Evolutionary conservation across 2,329 filamentous ascomycete species (phyloP).

Genomic region (Rugonectria rugulosa): DNA sequence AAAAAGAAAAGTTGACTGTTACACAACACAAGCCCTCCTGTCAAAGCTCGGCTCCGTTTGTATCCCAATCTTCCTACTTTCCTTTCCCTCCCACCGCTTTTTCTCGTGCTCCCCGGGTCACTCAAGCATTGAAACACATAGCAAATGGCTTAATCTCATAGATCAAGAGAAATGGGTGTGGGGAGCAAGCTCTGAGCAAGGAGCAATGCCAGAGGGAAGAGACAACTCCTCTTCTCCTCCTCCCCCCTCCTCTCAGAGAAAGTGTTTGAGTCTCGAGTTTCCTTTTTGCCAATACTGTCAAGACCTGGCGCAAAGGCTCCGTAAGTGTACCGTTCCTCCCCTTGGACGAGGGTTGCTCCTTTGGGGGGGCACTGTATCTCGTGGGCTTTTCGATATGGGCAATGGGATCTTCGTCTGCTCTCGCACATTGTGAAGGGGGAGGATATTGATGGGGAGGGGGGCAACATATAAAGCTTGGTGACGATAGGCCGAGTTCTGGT

Average conservation of each 20-base stretch:
- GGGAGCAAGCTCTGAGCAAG: no score
- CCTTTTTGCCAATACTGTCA: not conserved
- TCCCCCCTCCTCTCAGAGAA: not conserved
- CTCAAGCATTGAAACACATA: not conserved
- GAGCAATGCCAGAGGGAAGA: no score
- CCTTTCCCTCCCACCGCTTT: not conserved
- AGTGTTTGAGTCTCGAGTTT: constrained; percentile 3
- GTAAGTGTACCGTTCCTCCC: not conserved
- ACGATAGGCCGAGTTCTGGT: not conserved
- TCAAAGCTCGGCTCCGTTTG: not conserved
- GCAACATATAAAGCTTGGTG: not conserved
- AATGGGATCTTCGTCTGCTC: constrained; percentile 9
- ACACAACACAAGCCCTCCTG: constrained; percentile 1
- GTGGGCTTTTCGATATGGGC: constrained; percentile 11
- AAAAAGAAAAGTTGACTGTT: not conserved
- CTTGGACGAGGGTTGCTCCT: not conserved
- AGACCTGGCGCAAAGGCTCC: constrained; percentile 1
- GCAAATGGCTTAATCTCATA: no score
- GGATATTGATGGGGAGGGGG: not conserved
- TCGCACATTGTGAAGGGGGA: not conserved
- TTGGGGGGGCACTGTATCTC: constrained; percentile 8
- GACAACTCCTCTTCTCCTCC: not conserved
- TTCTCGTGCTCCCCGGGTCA: not conserved
- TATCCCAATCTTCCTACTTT: not conserved
- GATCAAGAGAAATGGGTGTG: no score